Evolutionary conservation across 2,329 filamentous ascomycete genomes (phyloP).

Genomic region (Penicillium sp.): DNA sequence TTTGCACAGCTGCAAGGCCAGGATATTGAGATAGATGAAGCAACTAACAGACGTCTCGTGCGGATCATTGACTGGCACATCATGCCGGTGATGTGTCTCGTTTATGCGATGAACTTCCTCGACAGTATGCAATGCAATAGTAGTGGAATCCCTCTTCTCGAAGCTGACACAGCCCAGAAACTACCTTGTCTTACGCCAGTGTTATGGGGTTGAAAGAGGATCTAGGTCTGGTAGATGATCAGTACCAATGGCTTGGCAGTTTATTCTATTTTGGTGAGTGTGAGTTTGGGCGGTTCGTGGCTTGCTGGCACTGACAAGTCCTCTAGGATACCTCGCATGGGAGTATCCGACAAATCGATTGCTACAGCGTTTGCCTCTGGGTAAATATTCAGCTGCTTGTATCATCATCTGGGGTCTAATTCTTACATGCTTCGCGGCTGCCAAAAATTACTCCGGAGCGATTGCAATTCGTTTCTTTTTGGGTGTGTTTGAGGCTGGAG

Average conservation of each 20-base stretch:
- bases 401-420: slow-evolving; percentile 64
- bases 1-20: slow-evolving; percentile 48
- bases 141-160: too few species aligned
- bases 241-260: slow-evolving; percentile 55
- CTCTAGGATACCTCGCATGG: slow-evolving; percentile 52
- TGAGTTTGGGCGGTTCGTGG: background rate
- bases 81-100: slow-evolving; percentile 49
- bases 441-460: slow-evolving; percentile 59
- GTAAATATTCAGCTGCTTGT: slow-evolving; percentile 65
- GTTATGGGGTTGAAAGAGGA: slow-evolving; percentile 55
- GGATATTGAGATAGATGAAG: slow-evolving; percentile 52
- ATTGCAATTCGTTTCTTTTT: slow-evolving; percentile 67
- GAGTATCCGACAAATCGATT: slow-evolving; percentile 67
- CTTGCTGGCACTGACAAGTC: too few species aligned
- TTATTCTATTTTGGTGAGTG: slow-evolving; percentile 52
- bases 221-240: slow-evolving; percentile 42
- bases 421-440: slow-evolving; percentile 62
- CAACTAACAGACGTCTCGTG: slow-evolving; percentile 54
- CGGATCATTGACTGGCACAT: slow-evolving; percentile 58
- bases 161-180: slow-evolving; percentile 34
- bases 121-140: slow-evolving; percentile 3
- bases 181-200: slow-evolving; percentile 53
- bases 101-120: slow-evolving; percentile 13
- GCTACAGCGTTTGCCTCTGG: slow-evolving; percentile 63
- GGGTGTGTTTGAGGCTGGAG: slow-evolving; percentile 66